These are phyloP conservation scores for Geosmithia morbida DNA, from an alignment of 2,329 filamentous ascomycete genomes.

Conservation along the genomic window DNA sequence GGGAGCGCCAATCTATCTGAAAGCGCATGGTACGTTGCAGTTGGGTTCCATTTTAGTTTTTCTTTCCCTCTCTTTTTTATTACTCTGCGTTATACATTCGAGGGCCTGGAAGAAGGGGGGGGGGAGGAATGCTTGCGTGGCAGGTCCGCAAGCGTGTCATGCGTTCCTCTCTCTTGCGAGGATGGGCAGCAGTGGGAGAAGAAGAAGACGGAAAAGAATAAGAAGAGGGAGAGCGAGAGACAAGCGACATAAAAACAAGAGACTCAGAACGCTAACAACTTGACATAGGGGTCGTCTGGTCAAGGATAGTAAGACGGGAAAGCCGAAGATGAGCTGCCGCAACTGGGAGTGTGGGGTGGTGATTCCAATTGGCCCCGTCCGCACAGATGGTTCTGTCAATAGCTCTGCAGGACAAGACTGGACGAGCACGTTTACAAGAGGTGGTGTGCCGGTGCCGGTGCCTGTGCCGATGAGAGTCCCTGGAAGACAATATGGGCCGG, in stretches of 20 bases:
- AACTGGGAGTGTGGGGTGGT: constrained; percentile 97
- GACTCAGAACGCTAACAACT: neutral
- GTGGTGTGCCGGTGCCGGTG: constrained; percentile 16
- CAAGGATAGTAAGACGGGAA: constrained; percentile 50
- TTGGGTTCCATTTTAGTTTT: constrained; percentile 2
- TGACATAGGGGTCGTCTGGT: constrained; percentile 57
- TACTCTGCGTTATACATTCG: neutral
- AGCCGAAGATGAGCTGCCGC: constrained; percentile 64
- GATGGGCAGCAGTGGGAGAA: neutral
- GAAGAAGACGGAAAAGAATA: neutral
- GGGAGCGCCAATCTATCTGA: constrained; percentile 89
- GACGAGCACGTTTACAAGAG: constrained; percentile 30
- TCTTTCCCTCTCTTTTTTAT: neutral
- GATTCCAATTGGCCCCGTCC: constrained; percentile 46
- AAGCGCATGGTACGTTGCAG: constrained; percentile 65
- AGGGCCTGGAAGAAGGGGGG: neutral
- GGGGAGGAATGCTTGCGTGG: neutral
- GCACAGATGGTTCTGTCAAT: neutral
- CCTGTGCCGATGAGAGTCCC: constrained; percentile 53
- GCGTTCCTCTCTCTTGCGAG: neutral
- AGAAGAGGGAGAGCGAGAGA: neutral
- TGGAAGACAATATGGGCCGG: constrained; percentile 29
- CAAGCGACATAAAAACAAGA: no score
- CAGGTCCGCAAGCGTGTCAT: neutral
- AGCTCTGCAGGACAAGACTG: constrained; percentile 3